Conservation (phyloP, 768 basidiomycete genomes). For the Agrocybe pediades region DNA sequence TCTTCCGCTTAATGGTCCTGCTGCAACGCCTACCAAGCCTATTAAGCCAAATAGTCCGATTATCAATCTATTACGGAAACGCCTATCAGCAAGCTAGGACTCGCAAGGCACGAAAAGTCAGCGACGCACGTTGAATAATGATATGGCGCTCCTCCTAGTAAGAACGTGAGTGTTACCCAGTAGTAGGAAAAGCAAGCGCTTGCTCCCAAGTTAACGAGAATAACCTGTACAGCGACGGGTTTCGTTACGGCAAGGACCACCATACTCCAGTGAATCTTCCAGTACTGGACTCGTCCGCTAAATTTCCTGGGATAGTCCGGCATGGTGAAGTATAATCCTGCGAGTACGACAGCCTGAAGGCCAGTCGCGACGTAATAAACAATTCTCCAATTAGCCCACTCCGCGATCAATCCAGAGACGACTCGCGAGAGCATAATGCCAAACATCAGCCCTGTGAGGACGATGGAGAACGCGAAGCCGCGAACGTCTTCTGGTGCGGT, state of each 20-base stretch:
- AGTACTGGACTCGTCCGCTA: slow-evolving; percentile 59
- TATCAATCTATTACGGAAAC: slow-evolving; percentile 20
- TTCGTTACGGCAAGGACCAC: slow-evolving; percentile 71
- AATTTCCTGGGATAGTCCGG: slow-evolving; percentile 82
- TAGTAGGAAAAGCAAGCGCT: slow-evolving; percentile 59
- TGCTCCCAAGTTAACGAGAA: slow-evolving; percentile 59
- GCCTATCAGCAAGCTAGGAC: background rate
- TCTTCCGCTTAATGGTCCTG: slow-evolving; percentile 61
- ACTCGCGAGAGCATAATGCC: slow-evolving; percentile 77
- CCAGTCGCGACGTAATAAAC: slow-evolving; percentile 79
- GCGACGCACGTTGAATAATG: slow-evolving; percentile 65
- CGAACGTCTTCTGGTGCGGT: slow-evolving; percentile 72
- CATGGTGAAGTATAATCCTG: slow-evolving; percentile 59
- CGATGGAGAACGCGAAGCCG: slow-evolving; percentile 74
- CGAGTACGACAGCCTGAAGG: slow-evolving; percentile 58
- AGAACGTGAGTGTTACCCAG: slow-evolving; percentile 79
- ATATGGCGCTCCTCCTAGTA: slow-evolving; percentile 75
- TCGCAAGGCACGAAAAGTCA: background rate
- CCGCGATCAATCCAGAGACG: slow-evolving; percentile 69
- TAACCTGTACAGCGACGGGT: slow-evolving; percentile 70
- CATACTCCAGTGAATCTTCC: slow-evolving; percentile 72
- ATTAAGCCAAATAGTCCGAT: slow-evolving; percentile 69
- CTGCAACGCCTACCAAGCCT: slow-evolving; percentile 57
- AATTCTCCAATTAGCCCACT: slow-evolving; percentile 71
- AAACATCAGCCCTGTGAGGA: slow-evolving; percentile 64